Evolutionary conservation across 345 rosid species (phyloP).

Genomic region (Eucalyptus regnans): DNA sequence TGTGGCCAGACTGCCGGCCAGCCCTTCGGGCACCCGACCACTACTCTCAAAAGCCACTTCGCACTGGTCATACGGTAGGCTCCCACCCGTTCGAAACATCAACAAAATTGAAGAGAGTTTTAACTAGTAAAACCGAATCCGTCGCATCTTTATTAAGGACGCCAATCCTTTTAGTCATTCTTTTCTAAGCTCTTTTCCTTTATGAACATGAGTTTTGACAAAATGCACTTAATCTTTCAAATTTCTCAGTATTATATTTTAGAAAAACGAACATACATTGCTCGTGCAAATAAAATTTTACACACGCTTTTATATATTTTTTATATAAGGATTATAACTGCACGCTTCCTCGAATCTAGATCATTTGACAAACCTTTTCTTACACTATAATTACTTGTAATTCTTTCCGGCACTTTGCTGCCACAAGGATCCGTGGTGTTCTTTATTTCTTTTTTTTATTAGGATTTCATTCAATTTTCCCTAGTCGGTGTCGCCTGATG

Average conservation of each 20-base stretch:
- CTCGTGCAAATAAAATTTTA: too few relatives aligned
- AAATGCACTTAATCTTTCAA: too few relatives aligned
- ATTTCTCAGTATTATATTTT: neutral
- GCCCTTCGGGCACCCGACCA: neutral
- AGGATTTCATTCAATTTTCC: neutral
- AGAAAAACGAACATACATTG: neutral
- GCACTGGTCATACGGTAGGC: neutral
- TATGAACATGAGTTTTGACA: neutral
- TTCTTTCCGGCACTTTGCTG: neutral
- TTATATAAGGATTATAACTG: neutral
- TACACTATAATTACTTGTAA: neutral
- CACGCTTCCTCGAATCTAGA: neutral
- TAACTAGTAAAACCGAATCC: neutral
- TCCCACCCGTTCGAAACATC: neutral
- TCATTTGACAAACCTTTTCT: neutral
- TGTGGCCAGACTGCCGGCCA: neutral
- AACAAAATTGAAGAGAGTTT: neutral
- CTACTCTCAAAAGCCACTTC: neutral
- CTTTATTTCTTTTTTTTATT: neutral
- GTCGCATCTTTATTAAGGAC: neutral
- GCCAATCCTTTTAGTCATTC: neutral
- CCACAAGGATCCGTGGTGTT: neutral
- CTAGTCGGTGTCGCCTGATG: neutral
- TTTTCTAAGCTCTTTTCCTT: neutral
- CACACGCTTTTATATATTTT: neutral